A percentile compares a stretch with the other conserved stretches of the same genome.
phyloP scores from a whole-genome alignment of 768 basidiomycete genomes.

The Filobasidium wieringae region DNA sequence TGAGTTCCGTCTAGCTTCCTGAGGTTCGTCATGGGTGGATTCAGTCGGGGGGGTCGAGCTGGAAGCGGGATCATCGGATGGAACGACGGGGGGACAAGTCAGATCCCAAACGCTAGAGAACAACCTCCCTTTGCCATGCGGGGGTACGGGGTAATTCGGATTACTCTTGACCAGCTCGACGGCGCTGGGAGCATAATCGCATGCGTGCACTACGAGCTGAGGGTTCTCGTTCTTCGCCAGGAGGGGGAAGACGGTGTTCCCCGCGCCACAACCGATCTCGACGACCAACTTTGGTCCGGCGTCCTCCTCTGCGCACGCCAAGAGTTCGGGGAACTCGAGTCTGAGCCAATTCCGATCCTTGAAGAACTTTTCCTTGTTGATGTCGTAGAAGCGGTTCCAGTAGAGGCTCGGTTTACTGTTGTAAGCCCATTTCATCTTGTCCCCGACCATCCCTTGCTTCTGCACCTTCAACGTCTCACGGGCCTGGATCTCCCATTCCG shows the following conservation, averaged over 20 bases:
- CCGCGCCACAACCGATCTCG: conserved; percentile 91
- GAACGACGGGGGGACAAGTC: conserved; percentile 46
- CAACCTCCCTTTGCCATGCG: conserved; percentile 52
- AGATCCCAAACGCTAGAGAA: conserved; percentile 84
- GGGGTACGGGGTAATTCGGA: conserved; percentile 55
- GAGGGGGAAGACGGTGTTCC: conserved; percentile 88
- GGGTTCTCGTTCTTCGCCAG: conserved; percentile 74
- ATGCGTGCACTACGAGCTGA: conserved; percentile 59
- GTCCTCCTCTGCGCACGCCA: conserved; percentile 54
- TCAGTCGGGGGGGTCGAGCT: conserved; percentile 6
- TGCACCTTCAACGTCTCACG: conserved; percentile 9
- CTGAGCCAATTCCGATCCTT: conserved; percentile 89
- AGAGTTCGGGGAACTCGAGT: conserved; percentile 86
- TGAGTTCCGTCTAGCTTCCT: conserved; percentile 18
- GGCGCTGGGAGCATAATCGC: conserved; percentile 82
- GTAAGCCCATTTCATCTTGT: conserved; percentile 26
- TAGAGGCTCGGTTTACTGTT: conserved; percentile 30
- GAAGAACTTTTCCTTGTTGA: conserved; percentile 58
- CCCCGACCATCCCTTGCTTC: conserved; percentile 4
- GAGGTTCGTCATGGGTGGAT: not conserved
- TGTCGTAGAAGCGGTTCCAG: conserved; percentile 90
- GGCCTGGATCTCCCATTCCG: conserved; percentile 8
- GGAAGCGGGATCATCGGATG: too few relatives aligned
- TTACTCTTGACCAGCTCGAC: conserved; percentile 77
- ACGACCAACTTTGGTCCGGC: conserved; percentile 65